Evolutionary conservation across 768 basidiomycete genomes (phyloP).

Genomic region (Macrolepiota albuminosa): DNA sequence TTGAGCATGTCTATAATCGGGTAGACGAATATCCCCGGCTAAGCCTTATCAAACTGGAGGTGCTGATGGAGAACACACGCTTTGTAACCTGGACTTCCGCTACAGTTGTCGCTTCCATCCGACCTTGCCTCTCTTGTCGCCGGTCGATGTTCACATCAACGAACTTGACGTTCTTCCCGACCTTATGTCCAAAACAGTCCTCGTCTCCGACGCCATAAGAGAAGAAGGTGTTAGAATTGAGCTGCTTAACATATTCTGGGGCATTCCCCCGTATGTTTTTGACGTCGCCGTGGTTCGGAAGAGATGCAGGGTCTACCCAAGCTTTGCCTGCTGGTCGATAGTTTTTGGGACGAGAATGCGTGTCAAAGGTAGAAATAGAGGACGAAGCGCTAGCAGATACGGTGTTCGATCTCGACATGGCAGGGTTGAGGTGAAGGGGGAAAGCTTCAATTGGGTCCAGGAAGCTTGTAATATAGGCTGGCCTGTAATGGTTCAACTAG

Average conservation of each 20-base stretch:
- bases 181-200: conserved; percentile 56
- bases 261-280: conserved; percentile 60
- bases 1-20: conserved; percentile 59
- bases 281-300: conserved; percentile 56
- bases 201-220: conserved; percentile 67
- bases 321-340: conserved; percentile 27
- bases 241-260: conserved; percentile 56
- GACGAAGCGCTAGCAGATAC: conserved; percentile 23
- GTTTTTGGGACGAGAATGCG: conserved; percentile 19
- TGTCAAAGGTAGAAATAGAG: conserved; percentile 18
- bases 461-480: conserved; percentile 17
- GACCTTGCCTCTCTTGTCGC: conserved; percentile 41
- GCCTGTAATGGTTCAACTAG: conserved; percentile 22
- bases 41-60: conserved; percentile 4
- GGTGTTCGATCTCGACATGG: conserved; percentile 28
- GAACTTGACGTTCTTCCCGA: conserved; percentile 57
- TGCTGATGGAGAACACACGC: conserved; percentile 33
- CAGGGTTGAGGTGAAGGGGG: conserved; percentile 12
- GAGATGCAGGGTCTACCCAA: conserved; percentile 63
- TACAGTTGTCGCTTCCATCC: conserved; percentile 55
- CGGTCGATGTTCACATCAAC: conserved; percentile 52
- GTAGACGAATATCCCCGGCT: neutral
- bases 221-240: conserved; percentile 62
- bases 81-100: conserved; percentile 62
- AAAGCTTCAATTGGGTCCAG: conserved; percentile 8